Percentiles rank a stretch among this genome's conserved stretches.
Evolutionary conservation across 2,329 filamentous ascomycete genomes (phyloP).

Genomic region (Nemania sp.): DNA sequence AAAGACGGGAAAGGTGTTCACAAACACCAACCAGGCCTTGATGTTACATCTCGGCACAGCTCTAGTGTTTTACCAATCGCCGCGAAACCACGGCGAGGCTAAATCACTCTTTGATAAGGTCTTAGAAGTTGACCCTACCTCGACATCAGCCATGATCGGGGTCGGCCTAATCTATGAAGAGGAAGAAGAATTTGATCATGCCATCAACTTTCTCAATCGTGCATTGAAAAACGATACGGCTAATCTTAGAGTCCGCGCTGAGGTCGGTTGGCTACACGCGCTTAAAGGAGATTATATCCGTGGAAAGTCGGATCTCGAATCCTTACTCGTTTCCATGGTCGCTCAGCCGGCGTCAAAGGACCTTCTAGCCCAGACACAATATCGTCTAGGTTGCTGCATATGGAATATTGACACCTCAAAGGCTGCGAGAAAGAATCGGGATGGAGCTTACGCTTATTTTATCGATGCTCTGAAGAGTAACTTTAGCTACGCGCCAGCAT

Average conservation of each 20-base stretch:
- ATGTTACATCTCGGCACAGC: constrained; percentile 86
- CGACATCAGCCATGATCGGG: constrained; percentile 86
- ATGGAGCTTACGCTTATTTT: constrained; percentile 85
- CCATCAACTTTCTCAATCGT: constrained; percentile 81
- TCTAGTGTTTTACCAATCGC: constrained; percentile 89
- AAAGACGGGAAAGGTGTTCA: constrained; percentile 76
- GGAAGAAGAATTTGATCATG: constrained; percentile 86
- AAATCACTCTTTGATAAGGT: constrained; percentile 87
- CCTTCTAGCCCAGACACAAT: constrained; percentile 85
- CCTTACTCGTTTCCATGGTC: constrained; percentile 72
- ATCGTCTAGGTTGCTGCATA: constrained; percentile 86
- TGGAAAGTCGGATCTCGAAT: constrained; percentile 77
- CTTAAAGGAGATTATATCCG: constrained; percentile 79
- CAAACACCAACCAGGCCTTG: constrained; percentile 78
- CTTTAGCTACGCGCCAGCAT: constrained; percentile 88
- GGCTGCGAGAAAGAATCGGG: constrained; percentile 80
- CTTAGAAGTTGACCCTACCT: constrained; percentile 78
- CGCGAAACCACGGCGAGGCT: constrained; percentile 89
- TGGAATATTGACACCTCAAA: constrained; percentile 86
- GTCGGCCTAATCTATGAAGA: constrained; percentile 93
- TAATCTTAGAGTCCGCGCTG: constrained; percentile 84
- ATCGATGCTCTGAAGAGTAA: constrained; percentile 87
- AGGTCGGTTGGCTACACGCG: constrained; percentile 92
- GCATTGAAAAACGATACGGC: constrained; percentile 78
- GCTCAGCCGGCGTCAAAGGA: constrained; percentile 70